Conservation (phyloP, 148 eudicot genomes). For the Rhododendron williamsianum region DNA sequence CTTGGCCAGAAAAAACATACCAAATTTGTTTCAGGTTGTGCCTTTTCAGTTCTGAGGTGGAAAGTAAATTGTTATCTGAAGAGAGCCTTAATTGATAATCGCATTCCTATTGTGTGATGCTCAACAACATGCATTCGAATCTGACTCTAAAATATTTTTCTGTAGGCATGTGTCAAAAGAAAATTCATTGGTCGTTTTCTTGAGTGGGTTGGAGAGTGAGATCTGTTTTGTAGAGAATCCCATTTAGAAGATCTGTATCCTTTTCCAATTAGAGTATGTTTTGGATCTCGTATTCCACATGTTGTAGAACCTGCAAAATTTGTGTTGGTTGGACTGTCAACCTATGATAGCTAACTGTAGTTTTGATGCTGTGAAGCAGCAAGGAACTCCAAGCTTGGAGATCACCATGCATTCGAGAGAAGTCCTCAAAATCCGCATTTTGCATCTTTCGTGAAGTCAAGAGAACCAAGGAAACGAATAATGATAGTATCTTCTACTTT, state of each 20-base stretch:
- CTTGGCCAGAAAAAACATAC: neutral
- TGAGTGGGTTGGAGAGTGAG: neutral
- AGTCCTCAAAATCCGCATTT: conserved; percentile 3
- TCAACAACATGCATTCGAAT: neutral
- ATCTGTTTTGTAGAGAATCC: neutral
- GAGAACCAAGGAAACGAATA: conserved; percentile 23
- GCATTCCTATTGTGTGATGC: neutral
- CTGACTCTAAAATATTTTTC: neutral
- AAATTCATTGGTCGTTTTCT: neutral
- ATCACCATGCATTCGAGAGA: conserved; percentile 9
- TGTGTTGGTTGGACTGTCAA: neutral
- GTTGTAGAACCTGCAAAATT: neutral
- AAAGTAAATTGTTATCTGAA: neutral
- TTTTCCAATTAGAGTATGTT: neutral
- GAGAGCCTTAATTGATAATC: neutral
- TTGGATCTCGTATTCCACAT: neutral
- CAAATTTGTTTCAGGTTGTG: neutral
- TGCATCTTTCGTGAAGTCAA: conserved; percentile 17
- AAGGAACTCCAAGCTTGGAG: conserved; percentile 29
- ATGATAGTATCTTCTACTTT: conserved; percentile 37
- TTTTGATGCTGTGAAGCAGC: conserved; percentile 32
- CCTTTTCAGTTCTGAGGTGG: neutral
- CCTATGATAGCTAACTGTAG: conserved; percentile 8
- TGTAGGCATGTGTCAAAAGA: neutral
- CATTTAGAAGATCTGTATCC: neutral